Percentiles rank a stretch among this genome's conserved stretches.
Evolutionary conservation across 192 early-diverging fungal genomes (phyloP).

Genomic region (Coemansia sp.): DNA sequence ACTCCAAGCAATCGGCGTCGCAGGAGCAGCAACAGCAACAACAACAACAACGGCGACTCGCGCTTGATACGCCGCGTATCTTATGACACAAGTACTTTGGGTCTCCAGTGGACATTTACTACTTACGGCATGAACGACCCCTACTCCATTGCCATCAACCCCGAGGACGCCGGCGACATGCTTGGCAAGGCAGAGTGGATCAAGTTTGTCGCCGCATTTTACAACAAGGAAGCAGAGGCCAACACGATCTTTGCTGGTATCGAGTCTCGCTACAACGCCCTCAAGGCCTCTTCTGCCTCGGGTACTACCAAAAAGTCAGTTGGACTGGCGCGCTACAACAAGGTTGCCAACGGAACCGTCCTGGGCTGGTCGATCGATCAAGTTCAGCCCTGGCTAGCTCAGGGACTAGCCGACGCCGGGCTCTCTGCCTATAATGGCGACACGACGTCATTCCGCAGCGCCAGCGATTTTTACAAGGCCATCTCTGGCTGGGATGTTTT

Average conservation of each 20-base stretch:
- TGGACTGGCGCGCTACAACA: slow-evolving; percentile 51
- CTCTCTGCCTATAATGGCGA: slow-evolving; percentile 43
- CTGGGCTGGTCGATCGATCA: slow-evolving; percentile 44
- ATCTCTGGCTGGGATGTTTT: slow-evolving; percentile 63
- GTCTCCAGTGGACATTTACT: slow-evolving; percentile 58
- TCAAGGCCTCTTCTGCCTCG: slow-evolving; percentile 21
- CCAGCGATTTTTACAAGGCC: slow-evolving; percentile 57
- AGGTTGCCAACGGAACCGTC: slow-evolving; percentile 48
- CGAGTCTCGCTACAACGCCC: slow-evolving; percentile 37
- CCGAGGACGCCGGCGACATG: slow-evolving; percentile 42
- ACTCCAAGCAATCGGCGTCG: slow-evolving; percentile 22
- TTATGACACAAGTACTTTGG: slow-evolving; percentile 53
- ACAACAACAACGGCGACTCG: neutral
- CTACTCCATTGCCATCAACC: slow-evolving; percentile 42
- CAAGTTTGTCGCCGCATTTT: slow-evolving; percentile 46
- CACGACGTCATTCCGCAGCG: slow-evolving; percentile 29
- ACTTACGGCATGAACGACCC: slow-evolving; percentile 57
- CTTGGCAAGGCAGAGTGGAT: slow-evolving; percentile 54
- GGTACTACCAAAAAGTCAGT: slow-evolving; percentile 22
- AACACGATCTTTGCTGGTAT: slow-evolving; percentile 43
- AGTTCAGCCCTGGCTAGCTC: slow-evolving; percentile 43
- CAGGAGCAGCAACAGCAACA: neutral
- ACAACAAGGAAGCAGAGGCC: slow-evolving; percentile 44
- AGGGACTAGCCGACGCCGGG: slow-evolving; percentile 67
- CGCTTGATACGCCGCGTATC: slow-evolving; percentile 40